Percentiles rank a stretch among this genome's conserved stretches.
Conservation (phyloP, 306 rosid genomes). For the Glycyrrhiza uralensis region DNA sequence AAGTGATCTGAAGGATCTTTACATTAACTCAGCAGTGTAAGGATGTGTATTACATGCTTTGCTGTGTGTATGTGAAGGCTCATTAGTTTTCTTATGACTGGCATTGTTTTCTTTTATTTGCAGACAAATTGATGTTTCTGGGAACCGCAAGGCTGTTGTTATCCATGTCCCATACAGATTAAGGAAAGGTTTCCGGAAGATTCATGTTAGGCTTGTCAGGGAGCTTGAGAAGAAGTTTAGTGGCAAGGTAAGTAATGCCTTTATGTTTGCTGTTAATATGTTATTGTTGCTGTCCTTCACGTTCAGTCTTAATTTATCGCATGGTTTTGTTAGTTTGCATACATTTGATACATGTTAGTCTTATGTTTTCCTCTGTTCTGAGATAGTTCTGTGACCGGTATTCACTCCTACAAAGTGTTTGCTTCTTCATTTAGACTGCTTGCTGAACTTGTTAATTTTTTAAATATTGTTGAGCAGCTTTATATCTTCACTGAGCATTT, state of each 20-base stretch:
- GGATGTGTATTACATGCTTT: constrained; percentile 8
- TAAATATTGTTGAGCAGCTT: background rate
- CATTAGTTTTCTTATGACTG: background rate
- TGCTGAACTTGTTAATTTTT: background rate
- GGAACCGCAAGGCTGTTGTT: constrained; percentile 83
- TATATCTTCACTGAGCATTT: background rate
- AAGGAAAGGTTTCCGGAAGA: constrained; percentile 81
- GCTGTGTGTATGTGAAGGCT: background rate
- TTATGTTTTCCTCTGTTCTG: background rate
- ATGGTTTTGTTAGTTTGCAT: background rate
- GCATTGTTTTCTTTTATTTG: background rate
- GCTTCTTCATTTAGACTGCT: background rate
- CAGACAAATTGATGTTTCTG: constrained; percentile 80
- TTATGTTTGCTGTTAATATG: background rate
- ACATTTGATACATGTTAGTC: background rate
- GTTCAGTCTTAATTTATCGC: background rate
- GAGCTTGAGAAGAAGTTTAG: constrained; percentile 98
- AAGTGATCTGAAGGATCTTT: constrained; percentile 81
- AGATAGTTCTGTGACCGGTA: background rate
- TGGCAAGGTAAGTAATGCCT: constrained; percentile 57
- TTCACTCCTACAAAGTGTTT: background rate
- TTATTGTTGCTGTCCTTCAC: background rate
- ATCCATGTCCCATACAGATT: constrained; percentile 76
- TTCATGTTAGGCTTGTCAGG: constrained; percentile 79
- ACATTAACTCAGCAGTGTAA: constrained; percentile 80